A percentile compares a stretch with the other conserved stretches of the same genome.
Evolutionary conservation across 768 basidiomycete genomes (phyloP).

Genomic region (Xerocomus spinulosus): DNA sequence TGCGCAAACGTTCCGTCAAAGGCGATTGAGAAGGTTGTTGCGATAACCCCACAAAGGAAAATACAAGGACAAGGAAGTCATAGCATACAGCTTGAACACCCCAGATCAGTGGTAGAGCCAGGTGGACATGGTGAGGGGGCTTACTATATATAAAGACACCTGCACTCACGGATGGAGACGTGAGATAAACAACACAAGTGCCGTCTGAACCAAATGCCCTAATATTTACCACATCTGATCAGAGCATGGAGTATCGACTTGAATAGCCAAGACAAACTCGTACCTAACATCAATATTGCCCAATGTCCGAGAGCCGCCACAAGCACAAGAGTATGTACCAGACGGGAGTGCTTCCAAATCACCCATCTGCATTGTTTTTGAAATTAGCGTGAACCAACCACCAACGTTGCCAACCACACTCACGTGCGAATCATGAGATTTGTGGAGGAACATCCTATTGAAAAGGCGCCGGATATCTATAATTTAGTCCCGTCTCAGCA

Average conservation of each 20-base stretch:
- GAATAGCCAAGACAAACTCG: background rate
- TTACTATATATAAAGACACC: conserved; percentile 15
- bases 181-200: background rate
- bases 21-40: conserved; percentile 6
- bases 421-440: conserved; percentile 18
- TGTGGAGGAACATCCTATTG: conserved; percentile 8
- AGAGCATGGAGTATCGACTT: background rate
- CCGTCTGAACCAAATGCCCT: background rate
- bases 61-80: conserved; percentile 16
- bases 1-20: conserved; percentile 7
- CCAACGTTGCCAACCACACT: background rate
- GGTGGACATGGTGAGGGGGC: background rate
- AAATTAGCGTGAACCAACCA: background rate
- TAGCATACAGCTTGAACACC: conserved; percentile 12
- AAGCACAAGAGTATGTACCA: conserved; percentile 1
- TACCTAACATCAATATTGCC: conserved; percentile 3
- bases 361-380: conserved; percentile 8
- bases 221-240: conserved; percentile 2
- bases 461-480: conserved; percentile 5
- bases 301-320: conserved; percentile 11
- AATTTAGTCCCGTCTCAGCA: background rate
- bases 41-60: conserved; percentile 14
- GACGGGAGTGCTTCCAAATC: conserved; percentile 9
- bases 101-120: background rate
- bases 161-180: background rate